phyloP scores from a whole-genome alignment of 108 stramenopile genomes.

The Parietichytrium sp. region DNA sequence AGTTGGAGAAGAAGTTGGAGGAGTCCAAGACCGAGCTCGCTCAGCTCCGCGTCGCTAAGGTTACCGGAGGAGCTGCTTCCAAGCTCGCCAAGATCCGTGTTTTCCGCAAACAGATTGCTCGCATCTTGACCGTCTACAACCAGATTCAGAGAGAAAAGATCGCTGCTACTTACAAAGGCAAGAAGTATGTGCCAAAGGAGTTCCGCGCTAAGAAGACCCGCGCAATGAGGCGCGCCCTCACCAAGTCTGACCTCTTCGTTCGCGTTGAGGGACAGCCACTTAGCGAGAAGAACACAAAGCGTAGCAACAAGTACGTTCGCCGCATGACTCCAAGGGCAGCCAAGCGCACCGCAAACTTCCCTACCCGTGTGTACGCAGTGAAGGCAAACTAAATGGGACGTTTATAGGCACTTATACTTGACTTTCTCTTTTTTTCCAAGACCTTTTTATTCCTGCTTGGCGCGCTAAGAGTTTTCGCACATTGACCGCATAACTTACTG shows the following conservation, averaged over 20 bases:
- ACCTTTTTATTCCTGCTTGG: too few relatives aligned
- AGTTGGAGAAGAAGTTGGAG: constrained; percentile 86
- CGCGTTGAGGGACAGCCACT: not conserved
- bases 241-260: constrained; percentile 72
- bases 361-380: constrained; percentile 30
- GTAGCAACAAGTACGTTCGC: constrained; percentile 69
- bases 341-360: constrained; percentile 37
- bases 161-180: constrained; percentile 71
- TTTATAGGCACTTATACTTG: too few relatives aligned
- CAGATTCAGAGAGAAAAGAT: constrained; percentile 91
- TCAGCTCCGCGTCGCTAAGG: constrained; percentile 92
- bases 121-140: constrained; percentile 96
- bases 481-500: too few relatives aligned
- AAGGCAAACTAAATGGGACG: constrained; percentile 35
- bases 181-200: constrained; percentile 90
- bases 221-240: constrained; percentile 89
- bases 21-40: constrained; percentile 89
- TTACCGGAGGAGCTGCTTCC: constrained; percentile 92
- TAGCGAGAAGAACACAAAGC: constrained; percentile 73
- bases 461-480: too few relatives aligned
- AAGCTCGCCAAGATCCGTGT: constrained; percentile 98
- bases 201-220: constrained; percentile 95
- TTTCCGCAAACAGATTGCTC: constrained; percentile 95
- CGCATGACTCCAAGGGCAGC: constrained; percentile 1
- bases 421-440: too few relatives aligned